These are phyloP conservation scores for Curvularia hawaiiensis DNA, from an alignment of 2,329 filamentous ascomycete genomes.

Conservation along the genomic window DNA sequence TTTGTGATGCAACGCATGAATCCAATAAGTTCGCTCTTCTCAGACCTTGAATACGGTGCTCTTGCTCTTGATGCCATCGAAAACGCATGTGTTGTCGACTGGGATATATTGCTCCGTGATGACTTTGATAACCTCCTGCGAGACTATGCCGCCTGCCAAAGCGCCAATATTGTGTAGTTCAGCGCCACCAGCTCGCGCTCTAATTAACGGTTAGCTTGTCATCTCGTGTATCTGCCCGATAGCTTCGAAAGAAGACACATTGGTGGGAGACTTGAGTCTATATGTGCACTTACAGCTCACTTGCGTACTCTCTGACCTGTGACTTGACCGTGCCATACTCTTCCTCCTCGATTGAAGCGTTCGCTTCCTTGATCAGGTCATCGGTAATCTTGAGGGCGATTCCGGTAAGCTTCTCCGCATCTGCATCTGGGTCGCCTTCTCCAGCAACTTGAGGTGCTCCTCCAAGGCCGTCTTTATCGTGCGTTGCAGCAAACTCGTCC, in stretches of 20 bases:
- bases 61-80: constrained; percentile 65
- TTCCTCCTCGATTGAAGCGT: constrained; percentile 48
- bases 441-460: constrained; percentile 47
- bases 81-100: constrained; percentile 67
- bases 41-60: constrained; percentile 57
- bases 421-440: constrained; percentile 35
- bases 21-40: background rate
- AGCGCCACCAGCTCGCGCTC: constrained; percentile 75
- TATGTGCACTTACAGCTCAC: constrained; percentile 50
- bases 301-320: constrained; percentile 44
- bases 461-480: constrained; percentile 43
- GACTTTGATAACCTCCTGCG: constrained; percentile 95
- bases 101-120: constrained; percentile 72
- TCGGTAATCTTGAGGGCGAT: constrained; percentile 52
- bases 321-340: constrained; percentile 48
- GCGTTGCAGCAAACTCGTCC: constrained; percentile 53
- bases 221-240: background rate
- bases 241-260: background rate
- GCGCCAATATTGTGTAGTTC: constrained; percentile 94
- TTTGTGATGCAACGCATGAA: background rate
- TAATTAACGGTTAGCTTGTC: constrained; percentile 24
- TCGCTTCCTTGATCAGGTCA: constrained; percentile 51
- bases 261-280: background rate
- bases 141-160: constrained; percentile 85
- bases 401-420: constrained; percentile 49